A percentile compares a stretch with the other conserved stretches of the same genome.
Evolutionary conservation across 805 yeast genomes (phyloP).

Genomic region (Lipomyces sp.): DNA sequence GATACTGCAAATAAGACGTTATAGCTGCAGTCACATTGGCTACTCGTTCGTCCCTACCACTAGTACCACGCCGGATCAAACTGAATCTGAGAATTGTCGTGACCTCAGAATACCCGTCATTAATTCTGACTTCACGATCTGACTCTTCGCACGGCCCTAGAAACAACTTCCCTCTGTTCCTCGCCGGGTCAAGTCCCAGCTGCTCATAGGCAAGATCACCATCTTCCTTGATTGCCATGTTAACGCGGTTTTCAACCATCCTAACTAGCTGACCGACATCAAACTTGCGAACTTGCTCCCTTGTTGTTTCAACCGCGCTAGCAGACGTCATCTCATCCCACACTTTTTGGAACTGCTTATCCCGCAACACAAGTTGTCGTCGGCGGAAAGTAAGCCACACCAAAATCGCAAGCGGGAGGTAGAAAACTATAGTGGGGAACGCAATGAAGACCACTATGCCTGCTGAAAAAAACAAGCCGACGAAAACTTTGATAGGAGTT

Average conservation of each 20-base stretch:
- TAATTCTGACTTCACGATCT: slow-evolving; percentile 28
- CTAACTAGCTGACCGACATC: slow-evolving; percentile 25
- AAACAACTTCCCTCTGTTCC: slow-evolving; percentile 4
- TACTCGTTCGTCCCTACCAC: slow-evolving; percentile 4
- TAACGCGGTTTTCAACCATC: slow-evolving; percentile 22
- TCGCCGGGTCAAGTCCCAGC: slow-evolving; percentile 24
- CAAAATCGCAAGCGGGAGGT: slow-evolving; percentile 24
- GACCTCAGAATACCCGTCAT: slow-evolving; percentile 16
- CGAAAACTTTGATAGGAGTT: slow-evolving; percentile 21
- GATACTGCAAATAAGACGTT: slow-evolving; percentile 18
- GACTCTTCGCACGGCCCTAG: slow-evolving; percentile 28
- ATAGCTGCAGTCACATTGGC: slow-evolving; percentile 31
- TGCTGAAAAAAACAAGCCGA: slow-evolving; percentile 23
- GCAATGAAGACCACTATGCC: slow-evolving; percentile 19
- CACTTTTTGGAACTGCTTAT: slow-evolving; percentile 19
- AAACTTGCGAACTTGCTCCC: slow-evolving; percentile 10
- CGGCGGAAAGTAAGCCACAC: slow-evolving; percentile 18
- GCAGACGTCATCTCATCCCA: slow-evolving; percentile 25
- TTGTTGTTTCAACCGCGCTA: slow-evolving; percentile 25
- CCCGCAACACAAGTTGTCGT: slow-evolving; percentile 25
- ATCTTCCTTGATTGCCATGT: slow-evolving; percentile 21
- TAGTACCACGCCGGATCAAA: slow-evolving; percentile 4
- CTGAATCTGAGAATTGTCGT: slow-evolving; percentile 26
- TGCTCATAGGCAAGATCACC: slow-evolving; percentile 13
- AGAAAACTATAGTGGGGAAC: slow-evolving; percentile 24